Evolutionary conservation across 1,284 basidiomycete species (phyloP), one percentile per base, ranked within the genome.

Genomic region (Sporisorium reilianum): DNA sequence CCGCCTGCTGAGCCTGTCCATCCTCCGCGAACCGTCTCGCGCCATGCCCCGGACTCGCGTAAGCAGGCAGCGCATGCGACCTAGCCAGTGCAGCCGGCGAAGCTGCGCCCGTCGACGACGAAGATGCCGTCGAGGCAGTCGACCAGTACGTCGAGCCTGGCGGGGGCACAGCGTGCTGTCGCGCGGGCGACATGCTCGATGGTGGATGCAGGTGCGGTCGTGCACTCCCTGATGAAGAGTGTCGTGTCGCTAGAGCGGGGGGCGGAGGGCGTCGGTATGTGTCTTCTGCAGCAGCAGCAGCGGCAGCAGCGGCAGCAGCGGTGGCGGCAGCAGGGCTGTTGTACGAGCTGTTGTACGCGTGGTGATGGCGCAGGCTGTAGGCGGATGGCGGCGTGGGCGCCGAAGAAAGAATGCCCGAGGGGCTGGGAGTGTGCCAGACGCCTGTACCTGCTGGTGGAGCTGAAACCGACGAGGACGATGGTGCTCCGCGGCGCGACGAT

Each of bases 341-440:
- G 25, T 52, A 52, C 36, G 50, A 18, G 22, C 23, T 23, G 36
- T 18, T 38, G 16, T 59, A 52, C 11, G 59, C 32, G 5, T 49
- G 48, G 9, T 26, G 26, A 10, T 41, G 38, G 3, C 57, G 41
- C 10, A 54, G 53, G n/a, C 61, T 64, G 50, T 40, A 70, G 5
- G 57, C 48, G 3, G 53, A 42, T 1, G 67, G 57, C 2, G 67
- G 57, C 5, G 67, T 60, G 1, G 61, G 62, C 1, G 62, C 62
- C 2, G 40, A 30, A 1, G 41, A 32, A 1, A 64, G 16, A 5
- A 63, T 45, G 0, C 41, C 44, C 0, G 56, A 60, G 5, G 57
- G 62, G 22, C 54, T 61, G 1, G 67, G 67, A 2, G 67, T 57
- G 18, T 64, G 61, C 61, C 67, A 70, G 10, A 45, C 40, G 6